Conservation (phyloP, 139 green algal species). For the Coccomyxa sp. region DNA sequence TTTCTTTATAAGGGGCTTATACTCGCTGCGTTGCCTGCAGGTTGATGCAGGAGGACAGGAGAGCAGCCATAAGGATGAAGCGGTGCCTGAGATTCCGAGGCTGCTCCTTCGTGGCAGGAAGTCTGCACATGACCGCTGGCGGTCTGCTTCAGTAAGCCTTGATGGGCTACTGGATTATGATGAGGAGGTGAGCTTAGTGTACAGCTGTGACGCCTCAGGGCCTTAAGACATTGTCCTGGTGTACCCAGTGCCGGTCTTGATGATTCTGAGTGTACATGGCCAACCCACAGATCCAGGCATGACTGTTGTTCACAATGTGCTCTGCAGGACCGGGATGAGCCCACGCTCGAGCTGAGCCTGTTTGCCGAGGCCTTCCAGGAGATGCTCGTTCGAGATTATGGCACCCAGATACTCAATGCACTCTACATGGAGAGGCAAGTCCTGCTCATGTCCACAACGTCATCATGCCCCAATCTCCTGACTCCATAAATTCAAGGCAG, state of each 20-base stretch:
- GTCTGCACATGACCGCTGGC: slow-evolving; percentile 10
- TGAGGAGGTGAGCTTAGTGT: slow-evolving; percentile 21
- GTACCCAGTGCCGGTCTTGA: too few relatives aligned
- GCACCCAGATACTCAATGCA: slow-evolving; percentile 21
- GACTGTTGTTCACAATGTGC: background rate
- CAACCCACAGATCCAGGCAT: too few relatives aligned
- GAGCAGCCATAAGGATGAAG: too few relatives aligned
- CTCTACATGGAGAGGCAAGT: slow-evolving; percentile 16
- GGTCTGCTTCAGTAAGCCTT: slow-evolving; percentile 45
- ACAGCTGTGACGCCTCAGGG: too few relatives aligned
- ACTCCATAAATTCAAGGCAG: too few relatives aligned
- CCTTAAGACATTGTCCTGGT: too few relatives aligned
- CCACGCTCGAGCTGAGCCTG: slow-evolving; percentile 66
- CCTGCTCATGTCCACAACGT: too few relatives aligned
- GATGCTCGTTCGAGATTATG: slow-evolving; percentile 53
- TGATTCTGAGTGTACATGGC: too few relatives aligned
- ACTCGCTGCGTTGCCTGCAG: too few relatives aligned
- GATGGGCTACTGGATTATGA: slow-evolving; percentile 81
- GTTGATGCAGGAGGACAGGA: too few relatives aligned
- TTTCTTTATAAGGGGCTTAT: too few relatives aligned
- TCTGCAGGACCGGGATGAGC: slow-evolving; percentile 45
- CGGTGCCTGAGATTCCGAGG: background rate
- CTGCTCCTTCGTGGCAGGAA: background rate
- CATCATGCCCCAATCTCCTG: background rate
- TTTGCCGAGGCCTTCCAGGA: slow-evolving; percentile 71